phyloP scores from a whole-genome alignment of 2,329 filamentous ascomycete species.

The Leptographium procerum region DNA sequence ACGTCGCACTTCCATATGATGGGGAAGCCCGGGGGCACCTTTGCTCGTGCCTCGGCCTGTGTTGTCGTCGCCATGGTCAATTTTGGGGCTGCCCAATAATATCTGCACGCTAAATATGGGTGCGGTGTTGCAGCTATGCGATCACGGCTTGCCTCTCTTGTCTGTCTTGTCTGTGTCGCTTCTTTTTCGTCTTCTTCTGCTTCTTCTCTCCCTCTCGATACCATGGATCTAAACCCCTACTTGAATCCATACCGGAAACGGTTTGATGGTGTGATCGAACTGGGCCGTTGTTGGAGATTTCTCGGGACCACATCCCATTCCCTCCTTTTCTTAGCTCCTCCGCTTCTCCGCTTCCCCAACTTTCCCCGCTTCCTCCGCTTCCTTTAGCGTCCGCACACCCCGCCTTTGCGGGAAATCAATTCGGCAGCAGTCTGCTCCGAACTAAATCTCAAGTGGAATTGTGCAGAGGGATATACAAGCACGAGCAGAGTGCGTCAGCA shows the following conservation, averaged over 20 bases:
- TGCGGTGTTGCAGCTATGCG: neutral
- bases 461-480: too few relatives aligned
- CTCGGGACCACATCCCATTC: neutral
- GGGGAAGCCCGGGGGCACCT: conserved; percentile 7
- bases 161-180: neutral
- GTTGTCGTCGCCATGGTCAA: neutral
- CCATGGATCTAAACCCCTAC: neutral
- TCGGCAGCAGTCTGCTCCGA: too few relatives aligned
- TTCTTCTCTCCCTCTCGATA: neutral
- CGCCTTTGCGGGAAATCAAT: too few relatives aligned
- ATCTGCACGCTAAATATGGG: too few relatives aligned
- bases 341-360: too few relatives aligned
- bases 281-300: neutral
- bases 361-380: too few relatives aligned
- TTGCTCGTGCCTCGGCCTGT: neutral
- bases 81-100: too few relatives aligned
- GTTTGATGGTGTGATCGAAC: neutral
- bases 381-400: too few relatives aligned
- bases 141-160: neutral
- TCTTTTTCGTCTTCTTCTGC: neutral
- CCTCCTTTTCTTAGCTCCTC: too few relatives aligned
- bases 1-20: conserved; percentile 5
- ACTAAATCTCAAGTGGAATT: too few relatives aligned
- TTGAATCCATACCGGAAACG: neutral
- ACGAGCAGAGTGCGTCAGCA: too few relatives aligned